Conservation (phyloP, 2,329 filamentous ascomycete species). For the Tolypocladium cylindrosporum region DNA sequence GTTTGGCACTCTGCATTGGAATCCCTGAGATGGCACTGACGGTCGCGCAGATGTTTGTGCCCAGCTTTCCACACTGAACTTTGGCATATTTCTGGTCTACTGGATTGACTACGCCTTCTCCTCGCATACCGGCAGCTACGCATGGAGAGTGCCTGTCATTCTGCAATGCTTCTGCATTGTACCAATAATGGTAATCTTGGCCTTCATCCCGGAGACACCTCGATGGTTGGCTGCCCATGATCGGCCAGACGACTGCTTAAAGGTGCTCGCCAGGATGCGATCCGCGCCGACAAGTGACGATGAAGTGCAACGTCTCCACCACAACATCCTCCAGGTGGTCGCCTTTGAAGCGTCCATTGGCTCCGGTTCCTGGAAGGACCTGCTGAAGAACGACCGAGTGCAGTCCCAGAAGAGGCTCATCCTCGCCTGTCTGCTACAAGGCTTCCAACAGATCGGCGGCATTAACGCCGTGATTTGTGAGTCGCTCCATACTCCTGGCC, state of each 20-base stretch:
- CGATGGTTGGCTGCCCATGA: conserved; percentile 31
- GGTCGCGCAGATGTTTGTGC: conserved; percentile 27
- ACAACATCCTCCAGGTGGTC: conserved; percentile 20
- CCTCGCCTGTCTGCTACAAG: conserved; percentile 20
- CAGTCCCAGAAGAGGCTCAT: conserved; percentile 19
- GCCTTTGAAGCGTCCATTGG: conserved; percentile 21
- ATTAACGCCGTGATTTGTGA: conserved; percentile 38
- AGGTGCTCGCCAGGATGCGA: conserved; percentile 25
- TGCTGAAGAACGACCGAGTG: conserved; percentile 21
- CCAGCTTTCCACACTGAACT: conserved; percentile 36
- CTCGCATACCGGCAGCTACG: conserved; percentile 16
- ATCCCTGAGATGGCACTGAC: background rate
- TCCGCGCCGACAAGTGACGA: conserved; percentile 9
- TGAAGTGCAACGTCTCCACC: conserved; percentile 15
- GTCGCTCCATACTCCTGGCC: background rate
- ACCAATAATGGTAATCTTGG: conserved; percentile 25
- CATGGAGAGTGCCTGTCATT: conserved; percentile 30
- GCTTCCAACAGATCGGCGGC: conserved; percentile 34
- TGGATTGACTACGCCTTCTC: conserved; percentile 35
- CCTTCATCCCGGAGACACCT: conserved; percentile 31
- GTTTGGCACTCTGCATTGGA: background rate
- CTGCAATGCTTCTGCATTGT: conserved; percentile 30
- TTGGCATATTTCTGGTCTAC: conserved; percentile 33
- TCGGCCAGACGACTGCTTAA: conserved; percentile 23
- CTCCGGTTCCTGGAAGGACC: conserved; percentile 16